Percentiles rank a stretch among this genome's conserved stretches.
Conservation (phyloP, 495 filamentous ascomycete species). For the Neurospora sp. region DNA sequence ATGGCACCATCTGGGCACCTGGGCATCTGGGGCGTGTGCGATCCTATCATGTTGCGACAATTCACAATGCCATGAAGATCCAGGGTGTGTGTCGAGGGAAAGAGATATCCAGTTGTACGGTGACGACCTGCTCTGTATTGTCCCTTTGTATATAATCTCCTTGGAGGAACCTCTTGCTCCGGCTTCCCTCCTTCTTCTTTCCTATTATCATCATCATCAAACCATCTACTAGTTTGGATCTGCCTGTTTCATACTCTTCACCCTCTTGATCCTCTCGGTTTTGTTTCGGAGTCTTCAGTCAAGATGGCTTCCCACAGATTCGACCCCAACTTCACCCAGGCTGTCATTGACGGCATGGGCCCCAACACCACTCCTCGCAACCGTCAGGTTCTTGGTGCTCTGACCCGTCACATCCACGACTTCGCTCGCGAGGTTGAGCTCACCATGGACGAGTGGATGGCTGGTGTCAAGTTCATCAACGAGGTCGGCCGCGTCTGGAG, state of each 20-base stretch:
- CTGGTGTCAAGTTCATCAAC: slow-evolving; percentile 55
- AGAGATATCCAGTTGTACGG: background rate
- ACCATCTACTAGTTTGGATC: background rate
- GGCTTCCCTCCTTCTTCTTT: background rate
- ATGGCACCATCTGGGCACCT: slow-evolving; percentile 14
- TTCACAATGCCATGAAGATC: slow-evolving; percentile 2
- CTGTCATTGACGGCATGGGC: slow-evolving; percentile 66
- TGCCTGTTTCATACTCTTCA: background rate
- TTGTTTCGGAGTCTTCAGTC: background rate
- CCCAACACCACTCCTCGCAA: slow-evolving; percentile 60
- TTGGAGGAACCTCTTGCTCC: background rate
- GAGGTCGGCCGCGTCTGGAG: slow-evolving; percentile 42
- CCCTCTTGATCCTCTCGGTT: background rate
- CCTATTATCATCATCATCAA: background rate
- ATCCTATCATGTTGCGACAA: slow-evolving; percentile 17
- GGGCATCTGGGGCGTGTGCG: background rate
- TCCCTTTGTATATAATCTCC: background rate
- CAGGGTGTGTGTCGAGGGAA: background rate
- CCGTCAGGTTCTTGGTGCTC: slow-evolving; percentile 50
- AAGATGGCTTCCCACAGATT: slow-evolving; percentile 34
- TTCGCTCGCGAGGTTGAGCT: slow-evolving; percentile 77
- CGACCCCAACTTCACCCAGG: slow-evolving; percentile 68
- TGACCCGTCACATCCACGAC: slow-evolving; percentile 73
- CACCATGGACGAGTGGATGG: slow-evolving; percentile 71
- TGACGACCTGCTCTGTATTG: background rate